Conservation (phyloP, 768 basidiomycete genomes). For the Pleurotus platypus region DNA sequence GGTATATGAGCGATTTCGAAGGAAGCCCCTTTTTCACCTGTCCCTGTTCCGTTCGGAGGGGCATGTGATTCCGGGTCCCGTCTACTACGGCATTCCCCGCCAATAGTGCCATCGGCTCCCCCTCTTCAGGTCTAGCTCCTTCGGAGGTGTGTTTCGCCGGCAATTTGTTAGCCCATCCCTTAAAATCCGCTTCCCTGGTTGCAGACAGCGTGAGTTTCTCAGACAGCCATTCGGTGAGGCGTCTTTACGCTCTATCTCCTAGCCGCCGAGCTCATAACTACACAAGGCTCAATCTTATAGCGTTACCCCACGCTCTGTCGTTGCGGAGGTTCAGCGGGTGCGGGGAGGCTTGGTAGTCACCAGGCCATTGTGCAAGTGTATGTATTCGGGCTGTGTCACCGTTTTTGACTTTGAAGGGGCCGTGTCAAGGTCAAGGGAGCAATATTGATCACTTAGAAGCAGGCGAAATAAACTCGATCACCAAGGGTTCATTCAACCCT, state of each 20-base stretch:
- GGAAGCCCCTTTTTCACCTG: constrained; percentile 21
- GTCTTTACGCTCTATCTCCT: constrained; percentile 79
- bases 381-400: too few species aligned
- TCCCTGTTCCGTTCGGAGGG: constrained; percentile 17
- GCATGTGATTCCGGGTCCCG: constrained; percentile 43
- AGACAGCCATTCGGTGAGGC: too few species aligned
- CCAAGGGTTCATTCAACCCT: too few species aligned
- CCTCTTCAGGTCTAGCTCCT: constrained; percentile 10
- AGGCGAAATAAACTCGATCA: too few species aligned
- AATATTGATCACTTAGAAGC: too few species aligned
- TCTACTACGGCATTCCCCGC: neutral
- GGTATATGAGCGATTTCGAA: constrained; percentile 15
- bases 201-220: too few species aligned
- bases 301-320: neutral
- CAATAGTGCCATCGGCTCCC: constrained; percentile 29
- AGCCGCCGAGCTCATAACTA: constrained; percentile 82
- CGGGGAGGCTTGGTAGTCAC: neutral
- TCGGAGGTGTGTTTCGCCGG: constrained; percentile 2
- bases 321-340: neutral
- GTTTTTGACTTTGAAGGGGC: too few species aligned
- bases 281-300: neutral
- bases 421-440: too few species aligned
- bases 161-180: neutral
- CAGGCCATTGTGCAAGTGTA: too few species aligned
- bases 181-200: constrained; percentile 1